These are phyloP conservation scores for Trichoderma sp. DNA, from an alignment of 2,329 filamentous ascomycete genomes.

Conservation along the genomic window DNA sequence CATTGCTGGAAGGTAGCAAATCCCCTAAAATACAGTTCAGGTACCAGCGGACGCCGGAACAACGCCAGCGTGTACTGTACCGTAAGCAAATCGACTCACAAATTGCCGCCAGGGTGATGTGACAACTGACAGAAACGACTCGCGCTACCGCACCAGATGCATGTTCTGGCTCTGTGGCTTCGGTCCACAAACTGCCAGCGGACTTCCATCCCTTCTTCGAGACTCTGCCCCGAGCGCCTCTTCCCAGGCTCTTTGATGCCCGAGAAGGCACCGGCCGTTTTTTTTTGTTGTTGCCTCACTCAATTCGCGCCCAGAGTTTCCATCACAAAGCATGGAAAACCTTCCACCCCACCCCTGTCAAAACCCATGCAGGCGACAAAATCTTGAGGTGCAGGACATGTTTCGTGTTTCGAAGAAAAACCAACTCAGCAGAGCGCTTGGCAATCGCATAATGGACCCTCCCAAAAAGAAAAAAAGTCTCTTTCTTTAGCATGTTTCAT, in stretches of 20 bases:
- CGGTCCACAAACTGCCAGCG: not conserved
- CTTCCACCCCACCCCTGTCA: not conserved
- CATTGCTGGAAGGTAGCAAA: too few species aligned
- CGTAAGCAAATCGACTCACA: not conserved
- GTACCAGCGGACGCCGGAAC: not conserved
- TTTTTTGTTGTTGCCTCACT: too few species aligned
- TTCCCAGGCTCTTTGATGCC: not conserved
- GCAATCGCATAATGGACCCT: not conserved
- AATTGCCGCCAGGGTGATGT: not conserved
- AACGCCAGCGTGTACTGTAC: not conserved
- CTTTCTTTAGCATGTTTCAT: not conserved
- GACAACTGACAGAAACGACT: constrained; percentile 4
- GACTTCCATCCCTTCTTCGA: not conserved
- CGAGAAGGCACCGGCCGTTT: not conserved
- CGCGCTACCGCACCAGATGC: not conserved
- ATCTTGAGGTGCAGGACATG: not conserved
- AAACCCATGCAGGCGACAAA: not conserved
- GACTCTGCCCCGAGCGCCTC: not conserved
- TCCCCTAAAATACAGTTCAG: not conserved
- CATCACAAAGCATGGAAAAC: not conserved
- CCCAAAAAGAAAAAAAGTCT: too few species aligned
- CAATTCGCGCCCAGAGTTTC: not conserved
- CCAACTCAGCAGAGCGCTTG: constrained; percentile 6
- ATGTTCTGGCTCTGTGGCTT: not conserved
- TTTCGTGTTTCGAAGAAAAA: not conserved